Percentiles rank a stretch among this genome's conserved stretches.
Evolutionary conservation across 129 eudicot genomes (phyloP).

Genomic region (Artemisia tridentata): DNA sequence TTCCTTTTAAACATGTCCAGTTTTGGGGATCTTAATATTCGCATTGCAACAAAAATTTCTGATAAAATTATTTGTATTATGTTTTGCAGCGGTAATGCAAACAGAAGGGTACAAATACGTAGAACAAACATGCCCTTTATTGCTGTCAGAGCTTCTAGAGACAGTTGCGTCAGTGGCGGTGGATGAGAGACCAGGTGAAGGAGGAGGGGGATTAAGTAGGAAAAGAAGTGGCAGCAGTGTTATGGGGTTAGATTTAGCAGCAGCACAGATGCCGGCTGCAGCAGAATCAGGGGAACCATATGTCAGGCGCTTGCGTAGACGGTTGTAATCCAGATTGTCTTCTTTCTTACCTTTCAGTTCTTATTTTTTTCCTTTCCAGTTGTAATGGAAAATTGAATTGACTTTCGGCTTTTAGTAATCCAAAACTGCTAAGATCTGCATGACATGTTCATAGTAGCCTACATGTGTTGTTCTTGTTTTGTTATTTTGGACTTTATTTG

Average conservation of each 20-base stretch:
- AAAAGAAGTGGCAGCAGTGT: too few species aligned
- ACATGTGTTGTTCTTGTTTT: background rate
- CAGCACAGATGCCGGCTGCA: too few species aligned
- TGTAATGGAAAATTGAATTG: slow-evolving; percentile 16
- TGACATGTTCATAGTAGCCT: slow-evolving; percentile 16
- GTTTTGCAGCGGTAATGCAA: slow-evolving; percentile 65
- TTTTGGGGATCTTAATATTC: background rate
- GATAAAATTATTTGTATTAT: background rate
- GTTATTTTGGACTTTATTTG: background rate
- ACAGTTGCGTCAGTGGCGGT: slow-evolving; percentile 65
- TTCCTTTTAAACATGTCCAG: too few species aligned
- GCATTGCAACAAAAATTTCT: background rate
- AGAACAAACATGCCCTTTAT: slow-evolving; percentile 68
- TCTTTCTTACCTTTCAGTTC: background rate
- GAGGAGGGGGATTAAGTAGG: too few species aligned
- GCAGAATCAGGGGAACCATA: too few species aligned
- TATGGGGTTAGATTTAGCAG: too few species aligned
- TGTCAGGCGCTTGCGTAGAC: too few species aligned
- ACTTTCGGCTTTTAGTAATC: slow-evolving; percentile 3
- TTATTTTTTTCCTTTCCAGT: background rate
- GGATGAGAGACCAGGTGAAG: too few species aligned
- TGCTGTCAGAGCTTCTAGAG: slow-evolving; percentile 70
- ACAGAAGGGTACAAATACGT: slow-evolving; percentile 77
- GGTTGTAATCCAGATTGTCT: too few species aligned
- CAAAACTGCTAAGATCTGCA: slow-evolving; percentile 16